These are phyloP conservation scores for Penicillium malachiteum DNA, from an alignment of 495 filamentous ascomycete genomes.

Conservation along the genomic window DNA sequence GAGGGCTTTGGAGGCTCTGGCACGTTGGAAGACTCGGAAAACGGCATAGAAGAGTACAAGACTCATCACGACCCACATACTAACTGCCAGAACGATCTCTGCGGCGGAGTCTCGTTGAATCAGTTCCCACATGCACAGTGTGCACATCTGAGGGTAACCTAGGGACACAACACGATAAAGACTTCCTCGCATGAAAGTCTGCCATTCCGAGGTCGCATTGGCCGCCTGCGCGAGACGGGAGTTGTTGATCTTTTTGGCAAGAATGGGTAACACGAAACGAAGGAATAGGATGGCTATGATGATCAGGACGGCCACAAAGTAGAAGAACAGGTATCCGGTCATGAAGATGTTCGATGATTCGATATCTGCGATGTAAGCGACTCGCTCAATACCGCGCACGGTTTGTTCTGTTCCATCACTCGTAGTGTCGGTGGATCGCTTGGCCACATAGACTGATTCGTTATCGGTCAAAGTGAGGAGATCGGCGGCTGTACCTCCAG, in stretches of 20 bases:
- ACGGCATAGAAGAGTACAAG: constrained; percentile 76
- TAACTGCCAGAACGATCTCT: constrained; percentile 81
- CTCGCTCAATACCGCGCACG: constrained; percentile 83
- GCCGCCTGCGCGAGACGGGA: constrained; percentile 63
- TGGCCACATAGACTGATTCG: constrained; percentile 80
- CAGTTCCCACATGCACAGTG: constrained; percentile 93
- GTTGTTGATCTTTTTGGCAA: constrained; percentile 69
- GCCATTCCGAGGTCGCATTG: constrained; percentile 88
- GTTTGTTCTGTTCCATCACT: constrained; percentile 58
- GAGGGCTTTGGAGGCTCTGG: constrained; percentile 77
- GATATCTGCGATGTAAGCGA: constrained; percentile 78
- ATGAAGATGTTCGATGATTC: constrained; percentile 92
- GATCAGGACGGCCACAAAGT: constrained; percentile 74
- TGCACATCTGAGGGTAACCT: constrained; percentile 87
- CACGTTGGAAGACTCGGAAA: constrained; percentile 84
- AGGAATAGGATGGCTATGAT: constrained; percentile 69
- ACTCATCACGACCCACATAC: constrained; percentile 85
- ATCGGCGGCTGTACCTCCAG: constrained; percentile 79
- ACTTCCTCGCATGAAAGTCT: constrained; percentile 81
- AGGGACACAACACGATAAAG: constrained; percentile 86
- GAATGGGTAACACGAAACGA: constrained; percentile 71
- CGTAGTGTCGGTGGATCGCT: constrained; percentile 54
- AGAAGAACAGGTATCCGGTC: constrained; percentile 87
- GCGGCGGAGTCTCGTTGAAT: constrained; percentile 80
- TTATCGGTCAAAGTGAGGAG: constrained; percentile 69